Percentiles rank a stretch among this genome's conserved stretches.
These are phyloP conservation scores for Fusarium sp. DNA, from an alignment of 2,329 filamentous ascomycete genomes.

Conservation along the genomic window DNA sequence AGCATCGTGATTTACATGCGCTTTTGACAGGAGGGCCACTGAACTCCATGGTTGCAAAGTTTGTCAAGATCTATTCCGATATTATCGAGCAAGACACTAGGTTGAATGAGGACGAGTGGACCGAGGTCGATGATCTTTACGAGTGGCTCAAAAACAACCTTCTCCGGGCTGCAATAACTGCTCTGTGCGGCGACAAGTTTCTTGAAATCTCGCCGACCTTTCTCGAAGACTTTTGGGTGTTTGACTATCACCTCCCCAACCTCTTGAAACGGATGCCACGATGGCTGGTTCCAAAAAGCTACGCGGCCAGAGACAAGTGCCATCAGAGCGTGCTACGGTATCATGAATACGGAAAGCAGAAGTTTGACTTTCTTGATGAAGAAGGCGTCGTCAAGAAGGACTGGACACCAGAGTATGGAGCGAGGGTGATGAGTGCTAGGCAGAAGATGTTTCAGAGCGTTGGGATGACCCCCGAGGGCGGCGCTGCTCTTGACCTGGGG, in stretches of 20 bases:
- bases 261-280: slow-evolving; percentile 30
- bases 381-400: slow-evolving; percentile 6
- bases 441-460: slow-evolving; percentile 25
- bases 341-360: slow-evolving; percentile 11
- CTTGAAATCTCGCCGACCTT: slow-evolving; percentile 22
- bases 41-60: slow-evolving; percentile 6
- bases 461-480: slow-evolving; percentile 18
- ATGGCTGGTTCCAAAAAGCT: slow-evolving; percentile 29
- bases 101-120: slow-evolving; percentile 7
- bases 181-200: slow-evolving; percentile 25
- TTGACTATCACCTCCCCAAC: slow-evolving; percentile 27
- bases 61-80: slow-evolving; percentile 7
- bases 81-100: slow-evolving; percentile 3
- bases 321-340: slow-evolving; percentile 14
- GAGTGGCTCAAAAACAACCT: slow-evolving; percentile 16
- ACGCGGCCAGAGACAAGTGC: slow-evolving; percentile 22
- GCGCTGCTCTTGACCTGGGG: slow-evolving; percentile 36
- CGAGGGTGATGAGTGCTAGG: slow-evolving; percentile 41
- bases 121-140: slow-evolving; percentile 25
- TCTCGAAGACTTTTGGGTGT: slow-evolving; percentile 30
- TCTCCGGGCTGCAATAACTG: slow-evolving; percentile 5
- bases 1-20: slow-evolving; percentile 20
- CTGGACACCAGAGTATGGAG: slow-evolving; percentile 38
- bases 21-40: slow-evolving; percentile 11
- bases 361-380: slow-evolving; percentile 8